These are phyloP conservation scores for Paecilomyces sp. DNA, from an alignment of 2,329 filamentous ascomycete species.

Conservation along the genomic window DNA sequence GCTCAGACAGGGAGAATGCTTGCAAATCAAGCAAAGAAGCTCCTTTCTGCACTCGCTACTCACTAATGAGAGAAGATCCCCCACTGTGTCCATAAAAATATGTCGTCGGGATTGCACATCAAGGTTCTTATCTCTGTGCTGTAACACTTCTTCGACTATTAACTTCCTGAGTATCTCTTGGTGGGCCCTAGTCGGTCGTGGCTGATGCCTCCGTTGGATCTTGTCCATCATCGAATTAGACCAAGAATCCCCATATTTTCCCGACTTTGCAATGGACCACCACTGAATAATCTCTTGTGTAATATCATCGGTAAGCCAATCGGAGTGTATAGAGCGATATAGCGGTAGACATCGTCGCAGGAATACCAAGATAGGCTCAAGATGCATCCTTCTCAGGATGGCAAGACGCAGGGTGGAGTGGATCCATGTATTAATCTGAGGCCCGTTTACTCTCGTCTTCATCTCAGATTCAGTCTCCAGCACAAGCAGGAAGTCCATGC, in stretches of 20 bases:
- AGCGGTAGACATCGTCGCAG: not conserved
- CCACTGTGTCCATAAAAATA: not conserved
- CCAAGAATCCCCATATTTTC: not conserved
- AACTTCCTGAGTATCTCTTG: not conserved
- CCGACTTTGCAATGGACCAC: constrained; percentile 1
- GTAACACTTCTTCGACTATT: not conserved
- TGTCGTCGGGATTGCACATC: not conserved
- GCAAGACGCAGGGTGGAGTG: not conserved
- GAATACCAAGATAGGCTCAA: not conserved
- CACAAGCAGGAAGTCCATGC: not conserved
- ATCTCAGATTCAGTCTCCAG: not conserved
- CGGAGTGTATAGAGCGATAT: not conserved
- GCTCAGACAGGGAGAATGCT: not conserved
- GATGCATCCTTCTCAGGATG: not conserved
- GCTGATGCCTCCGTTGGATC: not conserved
- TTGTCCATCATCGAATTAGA: not conserved
- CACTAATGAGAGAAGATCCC: not conserved
- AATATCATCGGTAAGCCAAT: not conserved
- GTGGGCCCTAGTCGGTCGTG: not conserved
- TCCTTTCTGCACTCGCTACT: not conserved
- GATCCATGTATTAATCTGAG: not conserved
- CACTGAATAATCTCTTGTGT: not conserved
- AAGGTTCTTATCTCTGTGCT: not conserved
- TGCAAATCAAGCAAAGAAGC: not conserved
- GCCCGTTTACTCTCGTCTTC: not conserved